Base-by-base conservation (phyloP, 73 alveolate genomes). In the Urostyla sp. region DNA sequence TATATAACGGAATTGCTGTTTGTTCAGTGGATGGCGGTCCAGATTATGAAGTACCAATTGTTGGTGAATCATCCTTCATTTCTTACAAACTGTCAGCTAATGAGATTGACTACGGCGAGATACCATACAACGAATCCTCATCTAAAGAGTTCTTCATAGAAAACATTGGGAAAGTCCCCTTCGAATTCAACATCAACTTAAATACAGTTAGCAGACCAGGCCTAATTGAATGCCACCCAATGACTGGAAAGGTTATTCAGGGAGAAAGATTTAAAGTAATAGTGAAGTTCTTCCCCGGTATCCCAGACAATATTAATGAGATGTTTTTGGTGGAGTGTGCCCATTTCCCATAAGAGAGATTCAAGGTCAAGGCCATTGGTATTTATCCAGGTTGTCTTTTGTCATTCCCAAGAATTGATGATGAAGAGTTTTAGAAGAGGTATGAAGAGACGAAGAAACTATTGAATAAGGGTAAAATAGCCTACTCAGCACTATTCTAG, bases 11-110 rank as follows among this genome's bases (percentile, higher is more conserved):
- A 32, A 84, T 95, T 13, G 99, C 99, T 16, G 96, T 97, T 60
- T 97, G 99, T 49, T 82, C 91, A 52, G 99, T 97, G 0, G 99
- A 97, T 52, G 99, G 99, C 10, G 99, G 99, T 16, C 99, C 99
- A 18, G 99, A 98, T 75, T 98, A 98, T 85, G 99, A 97, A 89
- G 97, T 98, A 35, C 91, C 95, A 44, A 90, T 98, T 26, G 95
- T 91, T 30, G 99, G 99, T 59, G 99, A 97, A 75, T 94, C 99
- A 0, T 84, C 98, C 54, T 91, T 90, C 60, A 93, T 96, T 43
- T 92, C 96, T 45, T 96, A 95, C 80, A 87, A 92, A 67, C 91
- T 98, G 50, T 96, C 97, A 77, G 96, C 98, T 11, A 90, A 94
- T 75, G 96, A 91, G 59, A 80, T 98, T 40, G 98, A 97, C 84